Percentiles rank a stretch among this genome's conserved stretches.
phyloP scores from a whole-genome alignment of 257 asterid genomes.

The Salvia rosmarinus region DNA sequence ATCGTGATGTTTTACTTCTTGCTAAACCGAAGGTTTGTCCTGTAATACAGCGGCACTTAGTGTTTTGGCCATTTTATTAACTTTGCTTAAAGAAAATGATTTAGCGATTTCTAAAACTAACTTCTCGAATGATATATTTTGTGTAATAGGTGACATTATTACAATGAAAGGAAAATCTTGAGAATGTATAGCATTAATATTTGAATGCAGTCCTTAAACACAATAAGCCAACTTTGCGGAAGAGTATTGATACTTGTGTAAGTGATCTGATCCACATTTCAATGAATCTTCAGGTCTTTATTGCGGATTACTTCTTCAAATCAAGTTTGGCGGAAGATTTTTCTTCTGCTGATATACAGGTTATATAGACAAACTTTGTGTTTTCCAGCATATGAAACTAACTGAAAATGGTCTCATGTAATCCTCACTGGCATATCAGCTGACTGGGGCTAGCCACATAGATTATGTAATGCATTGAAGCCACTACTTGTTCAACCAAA shows the following conservation, averaged over 20 bases:
- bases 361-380: conserved; percentile 32
- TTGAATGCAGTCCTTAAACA: conserved; percentile 13
- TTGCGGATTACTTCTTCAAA: conserved; percentile 90
- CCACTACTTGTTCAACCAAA: background rate
- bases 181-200: background rate
- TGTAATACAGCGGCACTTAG: conserved; percentile 1
- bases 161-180: background rate
- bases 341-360: conserved; percentile 88
- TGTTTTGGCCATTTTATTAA: background rate
- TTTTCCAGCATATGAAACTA: background rate
- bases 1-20: conserved; percentile 88
- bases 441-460: conserved; percentile 10
- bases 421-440: conserved; percentile 14
- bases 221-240: background rate
- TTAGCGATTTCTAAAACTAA: conserved; percentile 25
- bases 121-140: conserved; percentile 7
- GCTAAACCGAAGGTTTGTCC: conserved; percentile 88
- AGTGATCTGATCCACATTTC: conserved; percentile 30
- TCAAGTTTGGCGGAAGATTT: conserved; percentile 74
- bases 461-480: conserved; percentile 11
- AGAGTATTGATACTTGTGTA: background rate
- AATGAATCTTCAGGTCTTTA: conserved; percentile 68
- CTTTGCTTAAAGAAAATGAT: background rate
- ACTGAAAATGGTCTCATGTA: conserved; percentile 16
- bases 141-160: background rate